Conservation (phyloP, 2,329 filamentous ascomycete genomes). For the Pestalotiopsis sp. region DNA sequence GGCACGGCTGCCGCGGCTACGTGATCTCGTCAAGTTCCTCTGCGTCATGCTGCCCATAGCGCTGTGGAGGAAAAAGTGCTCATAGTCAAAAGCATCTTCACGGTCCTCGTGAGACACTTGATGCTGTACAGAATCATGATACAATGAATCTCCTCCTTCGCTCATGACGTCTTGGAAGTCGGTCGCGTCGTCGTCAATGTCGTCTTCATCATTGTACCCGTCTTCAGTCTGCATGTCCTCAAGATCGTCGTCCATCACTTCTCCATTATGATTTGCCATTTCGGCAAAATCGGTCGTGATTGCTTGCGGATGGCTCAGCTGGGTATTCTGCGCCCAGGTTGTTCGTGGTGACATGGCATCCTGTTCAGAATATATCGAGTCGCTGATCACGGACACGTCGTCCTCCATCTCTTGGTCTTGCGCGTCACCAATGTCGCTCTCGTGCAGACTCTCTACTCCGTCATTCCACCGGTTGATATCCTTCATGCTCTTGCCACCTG, state of each 20-base stretch:
- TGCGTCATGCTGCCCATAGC: conserved; percentile 79
- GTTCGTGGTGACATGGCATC: conserved; percentile 30
- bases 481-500: not conserved
- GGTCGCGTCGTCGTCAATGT: conserved; percentile 37
- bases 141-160: conserved; percentile 66
- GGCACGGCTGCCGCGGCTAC: conserved; percentile 44
- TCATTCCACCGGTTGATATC: conserved; percentile 8
- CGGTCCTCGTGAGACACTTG: conserved; percentile 86
- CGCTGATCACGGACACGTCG: conserved; percentile 29
- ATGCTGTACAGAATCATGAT: conserved; percentile 62
- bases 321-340: conserved; percentile 16
- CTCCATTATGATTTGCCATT: conserved; percentile 19
- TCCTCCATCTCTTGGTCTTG: conserved; percentile 21
- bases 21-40: conserved; percentile 42
- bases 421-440: not conserved
- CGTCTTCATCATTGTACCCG: conserved; percentile 33
- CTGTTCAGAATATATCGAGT: conserved; percentile 25
- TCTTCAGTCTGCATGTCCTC: conserved; percentile 30
- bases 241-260: conserved; percentile 36
- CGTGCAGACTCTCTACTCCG: conserved; percentile 3
- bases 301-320: conserved; percentile 14
- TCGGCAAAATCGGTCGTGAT: not conserved
- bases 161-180: conserved; percentile 45
- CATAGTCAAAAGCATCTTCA: conserved; percentile 94
- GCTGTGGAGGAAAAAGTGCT: conserved; percentile 93